Evolutionary conservation across 257 asterid species (phyloP).

Genomic region (Nicotiana tomentosiformis): DNA sequence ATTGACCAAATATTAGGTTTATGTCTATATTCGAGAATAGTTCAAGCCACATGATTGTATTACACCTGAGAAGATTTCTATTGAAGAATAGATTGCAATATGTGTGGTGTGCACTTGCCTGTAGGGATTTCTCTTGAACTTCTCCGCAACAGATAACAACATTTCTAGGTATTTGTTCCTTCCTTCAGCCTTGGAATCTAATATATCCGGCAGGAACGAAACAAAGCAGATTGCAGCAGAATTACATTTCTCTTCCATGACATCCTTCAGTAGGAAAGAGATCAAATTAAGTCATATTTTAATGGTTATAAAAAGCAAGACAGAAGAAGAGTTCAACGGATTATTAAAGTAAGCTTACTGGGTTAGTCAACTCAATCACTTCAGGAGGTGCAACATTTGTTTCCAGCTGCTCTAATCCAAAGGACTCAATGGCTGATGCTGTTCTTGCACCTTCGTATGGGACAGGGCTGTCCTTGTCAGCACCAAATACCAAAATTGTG

Average conservation of each 20-base stretch:
- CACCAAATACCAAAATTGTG: conserved; percentile 92
- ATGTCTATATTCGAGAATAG: background rate
- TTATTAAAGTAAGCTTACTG: conserved; percentile 36
- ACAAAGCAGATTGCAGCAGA: conserved; percentile 89
- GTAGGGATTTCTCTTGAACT: conserved; percentile 74
- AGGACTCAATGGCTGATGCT: conserved; percentile 86
- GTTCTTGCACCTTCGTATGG: conserved; percentile 88
- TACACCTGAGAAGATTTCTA: background rate
- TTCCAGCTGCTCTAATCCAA: conserved; percentile 84
- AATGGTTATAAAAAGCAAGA: background rate
- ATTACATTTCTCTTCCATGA: conserved; percentile 86
- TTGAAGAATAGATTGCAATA: background rate
- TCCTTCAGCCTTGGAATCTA: conserved; percentile 93
- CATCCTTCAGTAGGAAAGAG: conserved; percentile 42
- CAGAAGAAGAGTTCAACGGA: background rate
- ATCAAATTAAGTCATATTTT: background rate
- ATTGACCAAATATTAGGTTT: background rate
- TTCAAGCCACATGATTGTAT: background rate
- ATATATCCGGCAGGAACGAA: conserved; percentile 86
- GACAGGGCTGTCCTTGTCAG: conserved; percentile 79
- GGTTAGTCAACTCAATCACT: conserved; percentile 83
- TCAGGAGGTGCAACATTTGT: conserved; percentile 83
- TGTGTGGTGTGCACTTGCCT: conserved; percentile 42
- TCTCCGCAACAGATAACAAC: conserved; percentile 76
- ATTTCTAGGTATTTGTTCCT: conserved; percentile 72